Evolutionary conservation across 1,139 yeast genomes (phyloP).

Genomic region (Debaryomyces fabryi): DNA sequence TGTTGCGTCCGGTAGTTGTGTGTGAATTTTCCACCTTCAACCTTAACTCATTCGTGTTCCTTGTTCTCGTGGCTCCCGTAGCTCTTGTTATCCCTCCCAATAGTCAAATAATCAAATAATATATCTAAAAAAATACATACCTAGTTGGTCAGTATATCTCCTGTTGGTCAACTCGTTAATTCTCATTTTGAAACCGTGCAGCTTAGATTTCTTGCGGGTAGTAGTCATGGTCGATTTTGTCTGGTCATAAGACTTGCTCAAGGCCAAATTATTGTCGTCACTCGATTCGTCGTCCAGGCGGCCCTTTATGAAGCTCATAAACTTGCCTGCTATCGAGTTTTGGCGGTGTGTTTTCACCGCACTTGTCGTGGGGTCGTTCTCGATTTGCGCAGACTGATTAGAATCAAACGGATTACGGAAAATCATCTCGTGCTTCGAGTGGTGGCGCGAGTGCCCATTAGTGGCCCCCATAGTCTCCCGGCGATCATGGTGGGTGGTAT

Average conservation of each 20-base stretch:
- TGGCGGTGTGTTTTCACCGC: conserved; percentile 12
- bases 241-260: conserved; percentile 32
- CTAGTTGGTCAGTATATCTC: conserved; percentile 34
- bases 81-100: background rate
- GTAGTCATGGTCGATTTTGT: conserved; percentile 41
- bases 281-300: conserved; percentile 10
- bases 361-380: conserved; percentile 7
- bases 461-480: background rate
- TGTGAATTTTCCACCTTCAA: no score
- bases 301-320: conserved; percentile 17
- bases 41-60: background rate
- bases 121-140: conserved; percentile 37
- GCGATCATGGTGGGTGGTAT: background rate
- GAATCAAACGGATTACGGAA: conserved; percentile 19
- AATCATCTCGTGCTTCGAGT: background rate
- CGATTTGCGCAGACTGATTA: conserved; percentile 15
- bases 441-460: background rate
- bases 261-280: background rate
- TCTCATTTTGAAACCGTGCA: conserved; percentile 11
- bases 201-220: conserved; percentile 23
- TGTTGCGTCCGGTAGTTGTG: no score
- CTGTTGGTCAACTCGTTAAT: conserved; percentile 17
- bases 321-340: conserved; percentile 19
- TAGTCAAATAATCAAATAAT: background rate
- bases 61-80: background rate